Conservation (phyloP, 1,284 basidiomycete species). For the Puccinia brachypodii region DNA sequence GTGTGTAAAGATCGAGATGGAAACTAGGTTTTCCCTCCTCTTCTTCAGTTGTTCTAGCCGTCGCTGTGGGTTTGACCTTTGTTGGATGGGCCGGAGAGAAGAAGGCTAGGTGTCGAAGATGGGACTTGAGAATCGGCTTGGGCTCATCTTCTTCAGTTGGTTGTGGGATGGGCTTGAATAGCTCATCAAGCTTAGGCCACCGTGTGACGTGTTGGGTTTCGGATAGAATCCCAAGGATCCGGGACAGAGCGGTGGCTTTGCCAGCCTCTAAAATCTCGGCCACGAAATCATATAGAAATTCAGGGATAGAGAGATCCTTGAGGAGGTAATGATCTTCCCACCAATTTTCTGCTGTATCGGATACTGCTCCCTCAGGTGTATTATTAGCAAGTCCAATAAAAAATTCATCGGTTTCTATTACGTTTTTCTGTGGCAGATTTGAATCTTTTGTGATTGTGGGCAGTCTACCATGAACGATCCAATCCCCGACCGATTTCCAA, state of each 20-base stretch:
- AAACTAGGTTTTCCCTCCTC: not conserved
- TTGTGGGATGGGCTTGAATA: not conserved
- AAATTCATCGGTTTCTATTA: constrained; percentile 28
- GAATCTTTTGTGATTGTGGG: not conserved
- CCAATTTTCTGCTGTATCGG: constrained; percentile 13
- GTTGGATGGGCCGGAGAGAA: not conserved
- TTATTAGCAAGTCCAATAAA: constrained; percentile 13
- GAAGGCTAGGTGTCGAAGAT: constrained; percentile 8
- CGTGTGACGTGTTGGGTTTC: not conserved
- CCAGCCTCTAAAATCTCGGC: constrained; percentile 33
- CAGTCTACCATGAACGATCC: constrained; percentile 35
- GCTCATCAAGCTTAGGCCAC: constrained; percentile 16
- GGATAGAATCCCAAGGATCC: not conserved
- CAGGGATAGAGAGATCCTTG: constrained; percentile 4
- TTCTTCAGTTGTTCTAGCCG: too few relatives aligned
- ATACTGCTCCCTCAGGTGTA: not conserved
- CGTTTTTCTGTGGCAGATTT: not conserved
- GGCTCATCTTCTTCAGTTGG: too few relatives aligned
- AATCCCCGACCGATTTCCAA: constrained; percentile 32
- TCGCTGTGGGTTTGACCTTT: too few relatives aligned
- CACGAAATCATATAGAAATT: constrained; percentile 19
- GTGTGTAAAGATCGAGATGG: not conserved
- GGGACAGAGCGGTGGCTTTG: constrained; percentile 25
- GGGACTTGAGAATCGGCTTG: not conserved
- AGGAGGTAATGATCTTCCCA: constrained; percentile 21